Evolutionary conservation across 139 green algal genomes (phyloP), one percentile per base, ranked within the genome.

Genomic region (Penium margaritaceum): DNA sequence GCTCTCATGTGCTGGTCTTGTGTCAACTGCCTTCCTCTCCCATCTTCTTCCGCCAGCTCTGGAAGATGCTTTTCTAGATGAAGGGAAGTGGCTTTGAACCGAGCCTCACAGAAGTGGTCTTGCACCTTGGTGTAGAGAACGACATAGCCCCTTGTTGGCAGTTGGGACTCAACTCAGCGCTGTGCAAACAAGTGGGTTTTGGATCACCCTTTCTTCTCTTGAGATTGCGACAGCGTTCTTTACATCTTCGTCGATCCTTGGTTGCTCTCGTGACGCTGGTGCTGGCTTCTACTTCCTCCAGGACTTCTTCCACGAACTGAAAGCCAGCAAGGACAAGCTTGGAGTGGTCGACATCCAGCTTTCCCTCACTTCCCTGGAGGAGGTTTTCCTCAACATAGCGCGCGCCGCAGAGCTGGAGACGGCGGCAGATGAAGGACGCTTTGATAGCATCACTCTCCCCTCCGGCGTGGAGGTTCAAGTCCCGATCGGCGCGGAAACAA

Each of bases 311-410:
- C 32, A 43, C 3, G 68, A 76, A 21, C 30, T 76, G 9, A 44
- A 76, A 36, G 27, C 46, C 17, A 64, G 39, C 15, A 36, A 43
- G 17, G 32, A 38, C 9, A 51, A 69, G 6, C 60, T 76, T 0
- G 51, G 53, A 6, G 60, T 76, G 2, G 55, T 15, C 27, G 68
- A 34, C 3, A 63, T 36, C 1, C 34, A 44, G 29, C 34, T 67
- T 2, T 76, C 68, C 15, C 33, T 76, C 51, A 70, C 68, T 4
- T 70, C 68, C 6, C 41, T 76, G 41, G 68, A 76, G 41, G 75
- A 81, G 47, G 75, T 78, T 27, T 81, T 81, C 35, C 69, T 82
- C 32, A 69, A n/a, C 62, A 82, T 82, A 34, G 68, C 68, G 3
- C 7, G 27, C 4, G 17, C 63, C n/a, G 67, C 75, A 9, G 75